A percentile compares a stretch with the other conserved stretches of the same genome.
phyloP scores from a whole-genome alignment of 495 filamentous ascomycete genomes.

The Hyphodiscus hymeniophilus region DNA sequence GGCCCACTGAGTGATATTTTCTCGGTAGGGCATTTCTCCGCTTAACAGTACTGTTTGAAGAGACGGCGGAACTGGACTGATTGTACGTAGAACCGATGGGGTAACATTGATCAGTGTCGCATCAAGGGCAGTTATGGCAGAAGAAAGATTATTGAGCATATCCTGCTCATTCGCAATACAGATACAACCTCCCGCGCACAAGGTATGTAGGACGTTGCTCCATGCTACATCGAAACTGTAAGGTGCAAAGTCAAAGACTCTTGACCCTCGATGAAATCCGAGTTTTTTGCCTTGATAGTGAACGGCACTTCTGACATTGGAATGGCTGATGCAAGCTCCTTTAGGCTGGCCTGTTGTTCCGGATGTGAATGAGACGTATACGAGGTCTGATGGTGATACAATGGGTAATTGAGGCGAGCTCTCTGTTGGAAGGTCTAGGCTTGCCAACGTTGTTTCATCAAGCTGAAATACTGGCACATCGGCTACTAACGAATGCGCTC shows the following conservation, averaged over 20 bases:
- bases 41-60: neutral
- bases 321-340: constrained; percentile 37
- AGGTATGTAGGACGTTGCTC: constrained; percentile 55
- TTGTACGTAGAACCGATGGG: constrained; percentile 38
- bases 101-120: constrained; percentile 31
- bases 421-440: neutral
- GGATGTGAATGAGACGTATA: constrained; percentile 52
- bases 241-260: constrained; percentile 48
- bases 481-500: neutral
- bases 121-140: constrained; percentile 26
- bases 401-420: neutral
- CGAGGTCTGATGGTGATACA: constrained; percentile 18
- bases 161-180: constrained; percentile 39
- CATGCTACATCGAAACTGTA: constrained; percentile 60
- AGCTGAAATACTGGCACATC: no score
- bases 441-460: no score
- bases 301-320: constrained; percentile 14
- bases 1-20: neutral
- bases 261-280: neutral
- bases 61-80: constrained; percentile 7
- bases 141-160: constrained; percentile 28
- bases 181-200: constrained; percentile 45
- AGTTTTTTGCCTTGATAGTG: neutral
- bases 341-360: constrained; percentile 52
- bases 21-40: neutral